Evolutionary conservation across 257 asterid genomes (phyloP), one percentile per base, ranked within the genome.

Genomic region (Cinchona pubescens): DNA sequence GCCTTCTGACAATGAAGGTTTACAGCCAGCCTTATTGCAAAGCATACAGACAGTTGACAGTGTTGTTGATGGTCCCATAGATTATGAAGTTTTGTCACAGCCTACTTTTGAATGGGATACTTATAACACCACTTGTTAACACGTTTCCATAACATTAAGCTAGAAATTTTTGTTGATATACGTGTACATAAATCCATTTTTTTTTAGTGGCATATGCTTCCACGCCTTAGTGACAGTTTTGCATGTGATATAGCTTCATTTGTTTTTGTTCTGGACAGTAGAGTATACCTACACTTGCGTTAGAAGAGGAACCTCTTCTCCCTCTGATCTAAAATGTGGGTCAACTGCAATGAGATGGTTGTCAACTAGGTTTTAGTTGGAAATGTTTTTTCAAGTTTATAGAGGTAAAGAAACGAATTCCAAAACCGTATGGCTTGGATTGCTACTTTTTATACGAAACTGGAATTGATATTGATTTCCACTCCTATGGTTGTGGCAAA

Each of bases 101-200:
- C 99, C 99, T 48, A 87, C 91, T 12, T 95, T 95, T 83, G 99
- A 93, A 74, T 95, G 99, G 99, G 99, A 95, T 86, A 86, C 88
- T 66, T 85, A 79, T 74, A 37, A 43, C 49, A 43, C 37, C 37
- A 63, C 29, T 68, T 78, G 80, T 73, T 45, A n/a, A 68, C 74
- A 53, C 25, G n/a, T 38, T 30, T 59, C 40, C 25, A 34, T 55
- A 58, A 48, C 42, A 61, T 34, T 60, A 62, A 69, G 62, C 46
- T 56, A 32, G 30, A 51, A 42, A n/a, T 40, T 64, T 60, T 69
- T 42, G 27, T n/a, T 64, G 55, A 48, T 55, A 34, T 30, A 71
- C 32, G 21, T 80, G 83, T 80, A 80, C 23, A 80, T 75, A 76
- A 16, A 55, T 40, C 61, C 78, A 62, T 58, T 69, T 70, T 49